Evolutionary conservation across 1,139 yeast genomes (phyloP), one percentile per base, ranked within the genome.

Genomic region (Yamadazyma dushanensis): DNA sequence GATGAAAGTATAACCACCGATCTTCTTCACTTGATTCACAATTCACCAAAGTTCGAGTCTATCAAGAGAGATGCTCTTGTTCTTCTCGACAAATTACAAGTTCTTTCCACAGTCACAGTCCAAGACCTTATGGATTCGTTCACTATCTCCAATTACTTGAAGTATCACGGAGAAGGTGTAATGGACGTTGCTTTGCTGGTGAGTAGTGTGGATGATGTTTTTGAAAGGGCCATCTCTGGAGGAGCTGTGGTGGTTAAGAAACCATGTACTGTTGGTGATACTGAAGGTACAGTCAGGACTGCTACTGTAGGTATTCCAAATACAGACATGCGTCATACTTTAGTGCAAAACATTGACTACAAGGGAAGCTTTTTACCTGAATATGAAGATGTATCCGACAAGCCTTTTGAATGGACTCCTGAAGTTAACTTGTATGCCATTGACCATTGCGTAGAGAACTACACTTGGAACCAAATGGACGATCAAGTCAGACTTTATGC

Each of bases 361-460:
- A 55, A 51, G 0, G 83, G 83, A 1, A 48, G 57, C 0, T 86
- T 73, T 49, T 51, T 86, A 33, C 95, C 95, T 0, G 78, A 78
- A 0, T 83, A 70, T 49, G 20, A 17, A 15, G 25, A 23, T 5
- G 10, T n/a, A 8, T 37, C 39, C 2, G n/a, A 18, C 9, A 17
- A 20, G 4, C 16, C 14, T 3, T 8, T 14, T 14, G 14, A 17
- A 8, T 6, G 8, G 2, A 11, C 19, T 7, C 3, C 8, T 4
- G 13, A 9, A 9, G 39, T 46, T 3, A 40, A 54, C 0, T 55
- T 81, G 26, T 50, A 50, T 2, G 49, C 54, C 4, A 74, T 86
- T 44, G 95, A 86, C 53, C 95, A 86, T 50, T 80, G 88, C 52
- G 95, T 86, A 10, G 89, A 83, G 45, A 86, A 85, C 57, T 83